Percentiles rank a stretch among this genome's conserved stretches.
These are phyloP conservation scores for Zygnema circumcarinatum DNA, from an alignment of 139 green algal genomes.

Conservation along the genomic window DNA sequence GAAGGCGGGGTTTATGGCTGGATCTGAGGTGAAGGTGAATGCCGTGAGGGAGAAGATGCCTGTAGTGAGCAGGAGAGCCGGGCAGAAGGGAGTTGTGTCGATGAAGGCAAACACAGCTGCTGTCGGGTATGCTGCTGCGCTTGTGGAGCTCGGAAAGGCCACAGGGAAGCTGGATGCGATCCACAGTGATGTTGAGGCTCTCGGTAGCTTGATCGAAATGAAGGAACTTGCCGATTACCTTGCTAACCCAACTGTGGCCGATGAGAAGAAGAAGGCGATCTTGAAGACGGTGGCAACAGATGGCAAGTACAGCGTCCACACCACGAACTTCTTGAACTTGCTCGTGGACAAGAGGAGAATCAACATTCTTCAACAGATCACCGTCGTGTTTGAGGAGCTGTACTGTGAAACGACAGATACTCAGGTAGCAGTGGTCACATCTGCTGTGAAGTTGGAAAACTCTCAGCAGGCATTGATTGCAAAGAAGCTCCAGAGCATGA, in stretches of 20 bases:
- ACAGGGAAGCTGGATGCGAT: conserved; percentile 86
- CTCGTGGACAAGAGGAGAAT: conserved; percentile 91
- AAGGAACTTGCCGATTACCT: conserved; percentile 83
- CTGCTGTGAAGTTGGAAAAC: conserved; percentile 96
- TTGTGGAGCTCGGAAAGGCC: conserved; percentile 89
- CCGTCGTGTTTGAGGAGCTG: conserved; percentile 87
- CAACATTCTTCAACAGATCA: conserved; percentile 80
- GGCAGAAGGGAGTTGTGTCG: conserved; percentile 3
- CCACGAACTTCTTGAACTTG: conserved; percentile 95
- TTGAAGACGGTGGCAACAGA: conserved; percentile 84
- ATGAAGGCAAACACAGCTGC: conserved; percentile 64
- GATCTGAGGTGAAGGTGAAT: background rate
- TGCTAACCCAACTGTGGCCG: conserved; percentile 82
- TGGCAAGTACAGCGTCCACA: conserved; percentile 82
- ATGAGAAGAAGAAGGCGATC: conserved; percentile 88
- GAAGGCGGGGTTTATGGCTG: background rate
- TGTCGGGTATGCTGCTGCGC: conserved; percentile 87
- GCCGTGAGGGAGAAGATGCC: conserved; percentile 16
- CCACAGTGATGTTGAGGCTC: conserved; percentile 81
- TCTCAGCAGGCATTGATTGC: conserved; percentile 99
- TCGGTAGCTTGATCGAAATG: conserved; percentile 60
- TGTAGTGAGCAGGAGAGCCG: background rate
- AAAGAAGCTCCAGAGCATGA: conserved; percentile 99
- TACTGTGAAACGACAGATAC: conserved; percentile 98
- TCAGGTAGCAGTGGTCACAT: conserved; percentile 91